These are phyloP conservation scores for Dorcoceras hygrometricum DNA, from an alignment of 257 asterid genomes.

Conservation along the genomic window DNA sequence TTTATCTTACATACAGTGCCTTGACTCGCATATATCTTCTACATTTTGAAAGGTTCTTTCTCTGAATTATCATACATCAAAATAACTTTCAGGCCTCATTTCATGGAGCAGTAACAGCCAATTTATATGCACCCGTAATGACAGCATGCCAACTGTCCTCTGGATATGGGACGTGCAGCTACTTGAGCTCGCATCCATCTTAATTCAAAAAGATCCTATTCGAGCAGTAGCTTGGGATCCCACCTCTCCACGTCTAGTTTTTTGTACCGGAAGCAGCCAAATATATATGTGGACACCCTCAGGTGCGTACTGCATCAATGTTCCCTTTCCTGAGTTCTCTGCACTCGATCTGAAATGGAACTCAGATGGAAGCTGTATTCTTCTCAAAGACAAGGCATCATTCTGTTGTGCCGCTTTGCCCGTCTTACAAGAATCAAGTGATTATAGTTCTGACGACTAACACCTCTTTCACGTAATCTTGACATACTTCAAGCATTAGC, in stretches of 20 bases:
- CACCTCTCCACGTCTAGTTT: conserved; percentile 64
- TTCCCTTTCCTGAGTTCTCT: conserved; percentile 63
- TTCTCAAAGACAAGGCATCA: conserved; percentile 77
- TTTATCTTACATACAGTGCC: neutral
- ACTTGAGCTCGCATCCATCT: conserved; percentile 85
- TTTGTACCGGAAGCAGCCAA: conserved; percentile 79
- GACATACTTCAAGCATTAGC: too few species aligned
- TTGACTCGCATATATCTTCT: neutral
- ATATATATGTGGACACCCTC: conserved; percentile 98
- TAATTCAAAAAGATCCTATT: conserved; percentile 87
- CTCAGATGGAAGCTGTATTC: conserved; percentile 77
- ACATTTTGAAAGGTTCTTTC: neutral
- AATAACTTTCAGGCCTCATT: conserved; percentile 62
- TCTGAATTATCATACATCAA: conserved; percentile 7
- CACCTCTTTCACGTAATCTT: neutral
- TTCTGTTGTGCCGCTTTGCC: conserved; percentile 94
- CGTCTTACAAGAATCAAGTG: conserved; percentile 73
- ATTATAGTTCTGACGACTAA: conserved; percentile 86
- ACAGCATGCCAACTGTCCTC: conserved; percentile 91
- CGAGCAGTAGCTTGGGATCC: conserved; percentile 97
- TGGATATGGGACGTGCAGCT: conserved; percentile 95
- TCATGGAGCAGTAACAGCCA: conserved; percentile 94
- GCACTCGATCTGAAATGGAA: conserved; percentile 88
- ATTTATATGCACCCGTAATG: conserved; percentile 84
- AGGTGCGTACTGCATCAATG: conserved; percentile 81